These are phyloP conservation scores for Scopulariopsis brevicaulis DNA, from an alignment of 2,329 filamentous ascomycete genomes.

Conservation along the genomic window DNA sequence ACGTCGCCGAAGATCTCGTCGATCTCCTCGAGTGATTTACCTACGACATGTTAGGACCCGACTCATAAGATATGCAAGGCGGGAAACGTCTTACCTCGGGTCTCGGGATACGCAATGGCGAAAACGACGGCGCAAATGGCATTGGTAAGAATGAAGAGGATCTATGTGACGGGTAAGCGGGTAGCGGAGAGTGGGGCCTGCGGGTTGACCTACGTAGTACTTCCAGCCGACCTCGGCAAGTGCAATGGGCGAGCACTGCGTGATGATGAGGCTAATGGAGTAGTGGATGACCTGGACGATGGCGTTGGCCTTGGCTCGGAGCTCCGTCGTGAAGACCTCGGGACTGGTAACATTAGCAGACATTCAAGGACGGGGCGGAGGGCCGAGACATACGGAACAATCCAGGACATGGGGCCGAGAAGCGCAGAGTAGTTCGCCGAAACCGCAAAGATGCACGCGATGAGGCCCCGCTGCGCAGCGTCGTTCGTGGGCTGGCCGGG, in stretches of 20 bases:
- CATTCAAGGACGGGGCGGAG: neutral
- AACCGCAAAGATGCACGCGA: constrained; percentile 27
- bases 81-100: constrained; percentile 16
- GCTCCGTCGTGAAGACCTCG: constrained; percentile 26
- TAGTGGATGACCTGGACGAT: constrained; percentile 28
- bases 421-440: constrained; percentile 24
- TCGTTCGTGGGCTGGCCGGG: constrained; percentile 23
- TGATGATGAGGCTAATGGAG: constrained; percentile 26
- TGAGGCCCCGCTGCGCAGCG: constrained; percentile 23
- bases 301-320: constrained; percentile 27
- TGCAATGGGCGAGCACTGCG: constrained; percentile 26
- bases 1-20: constrained; percentile 27
- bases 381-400: constrained; percentile 21
- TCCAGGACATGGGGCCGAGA: constrained; percentile 28
- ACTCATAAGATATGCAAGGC: too few species aligned
- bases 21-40: constrained; percentile 27
- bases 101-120: constrained; percentile 23
- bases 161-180: constrained; percentile 11
- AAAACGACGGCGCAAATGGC: constrained; percentile 22
- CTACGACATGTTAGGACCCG: constrained; percentile 11
- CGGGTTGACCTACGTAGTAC: constrained; percentile 19
- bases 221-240: constrained; percentile 26
- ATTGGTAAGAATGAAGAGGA: constrained; percentile 25
- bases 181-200: neutral
- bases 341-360: constrained; percentile 12